phyloP scores from a whole-genome alignment of 2,329 filamentous ascomycete genomes.

The Gremmenia infestans region DNA sequence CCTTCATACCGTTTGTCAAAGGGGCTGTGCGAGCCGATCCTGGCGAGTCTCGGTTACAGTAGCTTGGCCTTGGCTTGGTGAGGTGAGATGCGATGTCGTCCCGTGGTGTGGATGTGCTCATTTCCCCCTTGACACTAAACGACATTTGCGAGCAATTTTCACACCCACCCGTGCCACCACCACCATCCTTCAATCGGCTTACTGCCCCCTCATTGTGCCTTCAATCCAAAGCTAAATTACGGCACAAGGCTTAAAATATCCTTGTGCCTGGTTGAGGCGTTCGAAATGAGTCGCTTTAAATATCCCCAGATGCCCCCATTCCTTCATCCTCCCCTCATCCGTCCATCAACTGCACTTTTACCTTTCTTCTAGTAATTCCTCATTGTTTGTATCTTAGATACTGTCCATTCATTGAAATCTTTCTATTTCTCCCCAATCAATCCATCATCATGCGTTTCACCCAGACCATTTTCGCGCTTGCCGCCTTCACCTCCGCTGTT shows the following conservation, averaged over 20 bases:
- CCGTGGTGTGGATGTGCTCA: background rate
- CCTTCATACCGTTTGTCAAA: too few species aligned
- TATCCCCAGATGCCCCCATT: background rate
- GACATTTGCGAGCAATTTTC: background rate
- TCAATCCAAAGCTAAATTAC: background rate
- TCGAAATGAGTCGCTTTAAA: background rate
- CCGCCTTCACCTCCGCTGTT: constrained; percentile 24
- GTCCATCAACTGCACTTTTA: background rate
- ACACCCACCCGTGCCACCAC: background rate
- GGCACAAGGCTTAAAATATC: background rate
- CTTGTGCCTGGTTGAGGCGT: background rate
- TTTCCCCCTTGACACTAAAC: background rate
- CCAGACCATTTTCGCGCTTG: constrained; percentile 22
- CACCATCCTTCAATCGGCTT: background rate
- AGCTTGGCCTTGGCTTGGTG: background rate
- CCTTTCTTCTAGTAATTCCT: constrained; percentile 1
- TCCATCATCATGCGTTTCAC: constrained; percentile 28
- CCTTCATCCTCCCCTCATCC: background rate
- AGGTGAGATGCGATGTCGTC: too few species aligned
- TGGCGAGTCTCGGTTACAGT: background rate
- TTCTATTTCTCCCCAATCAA: constrained; percentile 3
- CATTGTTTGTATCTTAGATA: constrained; percentile 25
- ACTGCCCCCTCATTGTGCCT: background rate
- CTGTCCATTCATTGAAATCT: constrained; percentile 24
- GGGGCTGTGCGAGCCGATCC: background rate